Base-by-base conservation (phyloP, 2,329 filamentous ascomycete species). In the Cladosporium oxysporum region DNA sequence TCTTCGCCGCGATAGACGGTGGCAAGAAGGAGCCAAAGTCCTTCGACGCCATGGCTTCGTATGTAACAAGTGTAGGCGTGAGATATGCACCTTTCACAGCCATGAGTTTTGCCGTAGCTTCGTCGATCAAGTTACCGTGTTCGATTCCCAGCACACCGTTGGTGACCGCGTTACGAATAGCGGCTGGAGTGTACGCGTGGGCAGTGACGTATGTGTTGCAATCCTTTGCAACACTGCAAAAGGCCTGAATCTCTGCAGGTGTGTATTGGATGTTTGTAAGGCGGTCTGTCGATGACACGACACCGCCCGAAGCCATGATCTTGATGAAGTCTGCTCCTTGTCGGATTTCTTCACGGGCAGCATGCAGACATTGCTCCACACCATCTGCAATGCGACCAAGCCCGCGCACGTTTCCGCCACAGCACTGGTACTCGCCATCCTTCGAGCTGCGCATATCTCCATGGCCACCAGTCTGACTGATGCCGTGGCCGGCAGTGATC, bases 71-170 rank as follows among this genome's bases (percentile, higher is more conserved):
- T 4, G 83, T 86, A 0, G 85, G 85, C 0, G 84, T 87, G 10
- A 88, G 71, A 71, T 80, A 85, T 2, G 81, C 78, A 0, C 76
- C 78, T 57, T 78, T 80, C 67, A 80, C 77, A 0, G 81, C 83
- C 83, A 87, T 85, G 62, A 83, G 75, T 55, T 76, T 73, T 0
- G 84, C 78, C 68, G 82, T 76, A 31, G 83, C 79, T 71, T 87
- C 85, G 75, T 91, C 89, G 61, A 88, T 78, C n/a, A 88, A 78
- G 18, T 86, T 83, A 28, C 87, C 88, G 69, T 88, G 86, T 67
- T 88, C 86, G 68, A 88, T 87, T 0, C 84, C 84, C 21, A 71
- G 78, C 0, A 84, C 83, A 6, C 84, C 86, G 59, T 87, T 83
- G 18, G 82, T 78, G 23, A 88, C 78, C 1, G 83, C 83, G 66